phyloP scores from a whole-genome alignment of 192 early-diverging fungal species.

The Funneliformis mosseae region DNA sequence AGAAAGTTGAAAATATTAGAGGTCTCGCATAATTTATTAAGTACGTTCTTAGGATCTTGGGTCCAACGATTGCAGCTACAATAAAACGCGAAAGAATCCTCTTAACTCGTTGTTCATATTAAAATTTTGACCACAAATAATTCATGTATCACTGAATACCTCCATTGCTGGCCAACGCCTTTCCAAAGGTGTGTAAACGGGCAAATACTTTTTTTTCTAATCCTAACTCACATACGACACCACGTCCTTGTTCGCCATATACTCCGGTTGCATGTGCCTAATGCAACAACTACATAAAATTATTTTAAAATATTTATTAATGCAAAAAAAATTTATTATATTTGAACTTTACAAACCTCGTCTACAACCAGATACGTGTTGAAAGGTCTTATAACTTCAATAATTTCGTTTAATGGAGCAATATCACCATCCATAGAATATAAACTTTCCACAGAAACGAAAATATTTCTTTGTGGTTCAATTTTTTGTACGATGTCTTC shows the following conservation, averaged over 20 bases:
- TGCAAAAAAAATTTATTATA: not conserved
- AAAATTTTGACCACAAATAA: not conserved
- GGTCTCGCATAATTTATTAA: constrained; percentile 83
- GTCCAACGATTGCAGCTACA: constrained; percentile 72
- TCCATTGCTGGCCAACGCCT: constrained; percentile 78
- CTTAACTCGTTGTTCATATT: not conserved
- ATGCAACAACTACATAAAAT: constrained; percentile 4
- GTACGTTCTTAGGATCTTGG: constrained; percentile 62
- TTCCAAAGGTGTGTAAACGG: constrained; percentile 82
- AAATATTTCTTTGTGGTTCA: constrained; percentile 39
- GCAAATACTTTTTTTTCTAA: constrained; percentile 71
- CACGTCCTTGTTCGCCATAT: constrained; percentile 66
- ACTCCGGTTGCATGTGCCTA: constrained; percentile 83
- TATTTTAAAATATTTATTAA: not conserved
- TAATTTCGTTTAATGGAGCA: constrained; percentile 68
- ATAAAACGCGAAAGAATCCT: not conserved
- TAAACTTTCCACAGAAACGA: constrained; percentile 76
- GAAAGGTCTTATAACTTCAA: constrained; percentile 47
- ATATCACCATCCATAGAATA: constrained; percentile 88
- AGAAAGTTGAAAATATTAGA: constrained; percentile 80
- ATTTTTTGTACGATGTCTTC: constrained; percentile 13
- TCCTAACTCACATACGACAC: constrained; percentile 64
- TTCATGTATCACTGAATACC: constrained; percentile 44
- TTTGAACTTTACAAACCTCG: constrained; percentile 55
- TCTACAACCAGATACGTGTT: constrained; percentile 75